Conservation (phyloP, 768 basidiomycete species). For the Boletus sensibilis region DNA sequence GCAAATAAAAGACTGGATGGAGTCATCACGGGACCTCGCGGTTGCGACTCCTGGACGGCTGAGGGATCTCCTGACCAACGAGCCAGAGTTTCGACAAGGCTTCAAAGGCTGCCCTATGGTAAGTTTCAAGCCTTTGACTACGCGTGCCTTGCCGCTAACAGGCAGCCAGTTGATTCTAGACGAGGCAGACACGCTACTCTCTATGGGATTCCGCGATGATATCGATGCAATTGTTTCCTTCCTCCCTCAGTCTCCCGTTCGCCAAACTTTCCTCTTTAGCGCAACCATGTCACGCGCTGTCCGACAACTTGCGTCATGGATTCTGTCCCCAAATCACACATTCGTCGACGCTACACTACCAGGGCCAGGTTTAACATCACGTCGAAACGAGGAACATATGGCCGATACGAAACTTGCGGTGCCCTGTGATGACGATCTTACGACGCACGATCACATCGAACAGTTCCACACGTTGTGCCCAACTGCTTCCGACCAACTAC, state of each 20-base stretch:
- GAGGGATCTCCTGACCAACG: slow-evolving; percentile 64
- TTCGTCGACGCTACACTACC: slow-evolving; percentile 73
- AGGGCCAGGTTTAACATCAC: slow-evolving; percentile 40
- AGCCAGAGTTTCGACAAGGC: slow-evolving; percentile 52
- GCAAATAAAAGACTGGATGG: slow-evolving; percentile 69
- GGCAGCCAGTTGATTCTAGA: slow-evolving; percentile 75
- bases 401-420: neutral
- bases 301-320: slow-evolving; percentile 61
- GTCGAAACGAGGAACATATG: neutral
- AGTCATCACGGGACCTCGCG: slow-evolving; percentile 71
- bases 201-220: slow-evolving; percentile 90
- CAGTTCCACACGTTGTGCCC: slow-evolving; percentile 82
- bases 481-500: slow-evolving; percentile 63
- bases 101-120: slow-evolving; percentile 60
- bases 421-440: slow-evolving; percentile 23
- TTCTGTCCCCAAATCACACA: slow-evolving; percentile 57
- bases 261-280: slow-evolving; percentile 93
- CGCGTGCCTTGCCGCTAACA: slow-evolving; percentile 3
- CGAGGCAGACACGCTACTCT: slow-evolving; percentile 87
- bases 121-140: slow-evolving; percentile 24
- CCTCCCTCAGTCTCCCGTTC: slow-evolving; percentile 59
- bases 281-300: slow-evolving; percentile 79
- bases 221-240: slow-evolving; percentile 66
- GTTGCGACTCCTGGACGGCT: slow-evolving; percentile 91
- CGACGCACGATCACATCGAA: slow-evolving; percentile 71